Conservation (phyloP, 2,329 filamentous ascomycete genomes). For the Ceratocystis harringtonii region DNA sequence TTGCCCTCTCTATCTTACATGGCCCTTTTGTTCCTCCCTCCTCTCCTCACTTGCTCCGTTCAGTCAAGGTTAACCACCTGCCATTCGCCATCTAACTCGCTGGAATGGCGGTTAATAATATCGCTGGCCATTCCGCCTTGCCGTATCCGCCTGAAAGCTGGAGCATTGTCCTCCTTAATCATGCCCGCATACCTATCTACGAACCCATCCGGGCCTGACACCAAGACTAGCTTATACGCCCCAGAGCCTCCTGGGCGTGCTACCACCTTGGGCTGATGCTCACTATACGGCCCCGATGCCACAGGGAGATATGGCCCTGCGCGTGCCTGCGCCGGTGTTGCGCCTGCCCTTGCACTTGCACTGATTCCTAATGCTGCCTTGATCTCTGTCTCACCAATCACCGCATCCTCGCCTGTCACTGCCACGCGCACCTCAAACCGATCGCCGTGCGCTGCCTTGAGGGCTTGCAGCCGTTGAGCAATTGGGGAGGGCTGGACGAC, state of each 20-base stretch:
- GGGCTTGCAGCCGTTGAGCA: conserved; percentile 44
- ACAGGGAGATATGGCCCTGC: conserved; percentile 20
- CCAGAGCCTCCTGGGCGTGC: conserved; percentile 19
- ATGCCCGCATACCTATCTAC: conserved; percentile 61
- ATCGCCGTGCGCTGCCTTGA: conserved; percentile 43
- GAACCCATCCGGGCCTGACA: conserved; percentile 88
- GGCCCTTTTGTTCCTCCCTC: background rate
- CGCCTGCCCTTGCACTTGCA: conserved; percentile 21
- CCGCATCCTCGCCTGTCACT: conserved; percentile 63
- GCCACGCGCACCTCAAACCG: conserved; percentile 56
- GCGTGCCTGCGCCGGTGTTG: conserved; percentile 18
- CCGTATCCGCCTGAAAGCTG: conserved; percentile 14
- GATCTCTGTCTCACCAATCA: conserved; percentile 44
- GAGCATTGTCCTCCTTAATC: conserved; percentile 13
- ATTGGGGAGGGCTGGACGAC: conserved; percentile 32
- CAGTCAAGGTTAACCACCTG: conserved; percentile 17
- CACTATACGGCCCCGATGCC: conserved; percentile 20
- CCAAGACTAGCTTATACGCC: conserved; percentile 54
- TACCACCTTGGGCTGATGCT: conserved; percentile 15
- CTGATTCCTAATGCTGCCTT: conserved; percentile 23
- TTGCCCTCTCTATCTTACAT: conserved; percentile 1
- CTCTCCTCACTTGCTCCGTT: background rate
- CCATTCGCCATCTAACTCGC: conserved; percentile 9
- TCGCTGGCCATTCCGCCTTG: conserved; percentile 15
- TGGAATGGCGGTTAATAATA: conserved; percentile 11